Evolutionary conservation across 176 grass and related monocot genomes (phyloP), one percentile per base, ranked within the genome.

Genomic region (Neostapfia colusana): DNA sequence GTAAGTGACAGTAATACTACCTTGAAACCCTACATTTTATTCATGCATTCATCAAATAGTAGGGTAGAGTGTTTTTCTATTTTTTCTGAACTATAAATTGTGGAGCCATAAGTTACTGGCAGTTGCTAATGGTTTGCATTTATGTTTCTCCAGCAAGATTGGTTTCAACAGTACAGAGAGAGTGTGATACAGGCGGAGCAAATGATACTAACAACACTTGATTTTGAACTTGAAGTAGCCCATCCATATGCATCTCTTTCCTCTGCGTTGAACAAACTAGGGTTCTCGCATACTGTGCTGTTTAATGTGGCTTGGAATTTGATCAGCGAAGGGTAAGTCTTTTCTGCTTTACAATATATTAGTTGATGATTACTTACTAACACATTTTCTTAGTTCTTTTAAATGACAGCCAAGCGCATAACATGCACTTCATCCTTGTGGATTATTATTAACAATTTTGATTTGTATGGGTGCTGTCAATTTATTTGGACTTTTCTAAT

Each of bases 161-260:
- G 93, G 88, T 97, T 97, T 93, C 77, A 97, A 62, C 88, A 85
- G 24, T 97, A 97, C 45, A 77, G 90, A 64, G 93, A 97, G 73
- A 81, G 77, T 46, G 85, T 93, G 45, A 93, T 80, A 88, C 80
- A 88, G 21, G 55, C 70, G 2, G 93, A 97, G 87, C 88, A 97
- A 79, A 85, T 85, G 93, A 93, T 97, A 88, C 69, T 97, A 65
- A 97, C 83, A 71, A 97, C 90, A 28, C 88, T 97, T 54, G 88
- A 93, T 90, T 97, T 97, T 25, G 93, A 97, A 71, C 83, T 97
- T 69, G 90, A 97, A 79, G 93, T 93, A 78, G 57, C 70, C 43
- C 93, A 97, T 82, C 93, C 93, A 66, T 97, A 97, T 80, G 90
- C 73, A 70, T 42, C 90, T 7, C 88, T 93, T 73, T 75, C 80